A percentile compares a stretch with the other conserved stretches of the same genome.
phyloP scores from a whole-genome alignment of 73 alveolate species.

The Paramecium caudatum region DNA sequence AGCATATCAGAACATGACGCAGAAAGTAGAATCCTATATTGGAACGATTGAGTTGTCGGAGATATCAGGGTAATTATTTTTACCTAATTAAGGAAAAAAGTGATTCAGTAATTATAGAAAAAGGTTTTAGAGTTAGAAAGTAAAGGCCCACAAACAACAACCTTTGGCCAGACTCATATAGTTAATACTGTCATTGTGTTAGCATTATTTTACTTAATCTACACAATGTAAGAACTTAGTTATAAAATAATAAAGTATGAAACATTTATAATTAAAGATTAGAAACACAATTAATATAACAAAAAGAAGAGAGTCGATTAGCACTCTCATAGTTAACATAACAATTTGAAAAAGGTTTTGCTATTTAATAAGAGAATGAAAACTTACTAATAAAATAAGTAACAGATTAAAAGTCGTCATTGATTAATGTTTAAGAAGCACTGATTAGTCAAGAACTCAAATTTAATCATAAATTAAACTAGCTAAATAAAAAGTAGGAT shows the following conservation, averaged over 20 bases:
- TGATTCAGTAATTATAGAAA: constrained; percentile 26
- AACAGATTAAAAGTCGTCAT: no score
- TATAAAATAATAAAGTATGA: not conserved
- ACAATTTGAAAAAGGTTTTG: no score
- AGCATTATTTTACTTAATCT: not conserved
- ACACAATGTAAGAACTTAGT: not conserved
- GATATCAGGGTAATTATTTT: not conserved
- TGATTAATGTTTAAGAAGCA: no score
- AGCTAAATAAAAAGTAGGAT: no score
- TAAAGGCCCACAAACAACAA: not conserved
- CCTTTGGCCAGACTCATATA: no score
- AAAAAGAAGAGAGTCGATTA: no score
- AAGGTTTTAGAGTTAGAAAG: constrained; percentile 2
- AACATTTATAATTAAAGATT: not conserved
- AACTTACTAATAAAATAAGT: no score
- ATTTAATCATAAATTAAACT: no score
- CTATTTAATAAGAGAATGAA: no score
- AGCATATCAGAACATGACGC: not conserved
- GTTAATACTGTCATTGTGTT: not conserved
- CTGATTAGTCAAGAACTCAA: no score
- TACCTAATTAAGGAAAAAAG: constrained; percentile 14
- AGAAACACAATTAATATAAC: no score
- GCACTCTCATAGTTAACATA: no score
- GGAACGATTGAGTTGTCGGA: not conserved
- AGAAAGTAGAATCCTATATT: not conserved